Evolutionary conservation across 202 grass and related monocot species (phyloP), one percentile per base, ranked within the genome.

Genomic region (Cymbopogon flexuosus): DNA sequence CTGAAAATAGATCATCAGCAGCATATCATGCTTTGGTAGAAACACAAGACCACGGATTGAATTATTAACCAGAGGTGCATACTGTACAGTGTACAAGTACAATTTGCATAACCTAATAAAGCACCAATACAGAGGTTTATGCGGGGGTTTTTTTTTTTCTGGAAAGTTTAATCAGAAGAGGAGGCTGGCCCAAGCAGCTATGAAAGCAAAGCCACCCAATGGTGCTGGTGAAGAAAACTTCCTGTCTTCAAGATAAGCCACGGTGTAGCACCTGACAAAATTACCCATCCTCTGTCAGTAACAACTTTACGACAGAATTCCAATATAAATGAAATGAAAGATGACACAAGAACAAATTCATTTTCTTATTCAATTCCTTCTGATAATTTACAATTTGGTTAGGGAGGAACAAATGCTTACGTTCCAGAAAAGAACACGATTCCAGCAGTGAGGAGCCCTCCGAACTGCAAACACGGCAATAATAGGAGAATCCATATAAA

Each of bases 351-450:
- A 58, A 37, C 4, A 54, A n/a, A 6, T 4, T 4, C 10, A 8
- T 64, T 57, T 76, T 69, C 61, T 2, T 2, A 15, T 65, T 77
- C 8, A 1, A 4, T n/a, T 9, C 31, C 27, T 15, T 18, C 2
- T 12, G 16, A 34, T 6, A 33, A 18, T 73, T 72, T 37, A 4
- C 9, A 5, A 10, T 72, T 6, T 3, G 37, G 23, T 35, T 37
- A 13, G 12, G 56, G 10, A 24, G 8, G 66, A 10, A 3, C 3
- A 14, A 1, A 68, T 14, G 83, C 92, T 83, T 85, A 98, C 96
- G 96, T 95, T 89, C 96, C 96, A 68, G 92, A 98, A 70, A 98
- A 98, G n/a, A 92, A 57, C 65, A 98, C 68, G 30, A 98, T 95
- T 42, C 96, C 90, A 70, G 88, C 78, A 5, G 90, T 93, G n/a